Evolutionary conservation across 805 yeast genomes (phyloP).

Genomic region (Middelhovenomyces tepae): DNA sequence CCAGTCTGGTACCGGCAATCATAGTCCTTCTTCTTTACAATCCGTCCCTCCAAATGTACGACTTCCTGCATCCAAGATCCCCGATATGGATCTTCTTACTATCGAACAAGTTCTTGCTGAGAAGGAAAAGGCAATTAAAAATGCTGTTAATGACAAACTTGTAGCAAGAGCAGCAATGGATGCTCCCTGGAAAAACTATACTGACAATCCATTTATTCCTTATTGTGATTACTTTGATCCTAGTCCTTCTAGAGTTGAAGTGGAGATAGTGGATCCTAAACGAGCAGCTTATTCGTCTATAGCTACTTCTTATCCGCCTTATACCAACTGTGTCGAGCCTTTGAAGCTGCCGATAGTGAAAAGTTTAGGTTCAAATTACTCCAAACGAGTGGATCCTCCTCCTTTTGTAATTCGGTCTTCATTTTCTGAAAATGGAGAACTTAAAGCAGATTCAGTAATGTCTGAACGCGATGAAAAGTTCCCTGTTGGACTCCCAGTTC

Average conservation of each 20-base stretch:
- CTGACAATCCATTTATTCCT: slow-evolving; percentile 83
- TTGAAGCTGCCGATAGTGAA: slow-evolving; percentile 22
- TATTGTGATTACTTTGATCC: slow-evolving; percentile 59
- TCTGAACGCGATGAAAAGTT: slow-evolving; percentile 15
- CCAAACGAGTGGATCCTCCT: slow-evolving; percentile 18
- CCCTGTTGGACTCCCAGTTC: slow-evolving; percentile 14
- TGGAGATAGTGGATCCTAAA: slow-evolving; percentile 37
- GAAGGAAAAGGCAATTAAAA: slow-evolving; percentile 66
- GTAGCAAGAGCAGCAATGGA: slow-evolving; percentile 59
- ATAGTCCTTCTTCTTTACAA: slow-evolving; percentile 6
- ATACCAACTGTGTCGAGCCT: slow-evolving; percentile 33
- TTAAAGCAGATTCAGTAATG: slow-evolving; percentile 10
- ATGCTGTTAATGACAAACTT: slow-evolving; percentile 80
- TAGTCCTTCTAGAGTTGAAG: slow-evolving; percentile 25
- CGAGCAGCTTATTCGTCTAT: slow-evolving; percentile 79
- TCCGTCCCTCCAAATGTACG: slow-evolving; percentile 62
- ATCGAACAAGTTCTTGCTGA: slow-evolving; percentile 66
- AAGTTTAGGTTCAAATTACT: slow-evolving; percentile 21
- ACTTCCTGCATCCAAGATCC: slow-evolving; percentile 82
- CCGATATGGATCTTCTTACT: slow-evolving; percentile 82
- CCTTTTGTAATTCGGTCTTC: slow-evolving; percentile 17
- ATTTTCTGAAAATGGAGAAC: slow-evolving; percentile 14
- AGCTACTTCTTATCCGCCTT: slow-evolving; percentile 32
- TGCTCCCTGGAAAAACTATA: slow-evolving; percentile 69
- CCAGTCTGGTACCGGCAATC: background rate